Evolutionary conservation across 2,329 filamentous ascomycete species (phyloP).

Genomic region (Colletotrichum tabaci): DNA sequence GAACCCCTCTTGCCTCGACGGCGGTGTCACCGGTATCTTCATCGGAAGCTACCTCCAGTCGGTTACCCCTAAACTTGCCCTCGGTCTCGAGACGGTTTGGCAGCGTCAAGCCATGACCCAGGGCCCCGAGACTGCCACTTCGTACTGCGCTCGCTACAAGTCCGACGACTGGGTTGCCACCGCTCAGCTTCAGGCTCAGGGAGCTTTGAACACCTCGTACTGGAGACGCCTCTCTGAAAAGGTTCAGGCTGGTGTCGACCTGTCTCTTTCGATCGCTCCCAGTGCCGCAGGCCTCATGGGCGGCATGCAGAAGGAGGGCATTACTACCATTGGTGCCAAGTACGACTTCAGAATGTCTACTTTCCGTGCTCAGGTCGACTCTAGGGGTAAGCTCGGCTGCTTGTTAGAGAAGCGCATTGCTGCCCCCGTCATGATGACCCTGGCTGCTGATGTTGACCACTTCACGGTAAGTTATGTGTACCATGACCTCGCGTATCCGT

Average conservation of each 20-base stretch:
- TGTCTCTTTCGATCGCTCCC: constrained; percentile 87
- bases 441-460: constrained; percentile 97
- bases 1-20: constrained; percentile 95
- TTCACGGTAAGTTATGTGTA: constrained; percentile 78
- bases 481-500: neutral
- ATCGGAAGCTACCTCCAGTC: constrained; percentile 97
- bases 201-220: constrained; percentile 91
- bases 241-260: constrained; percentile 95
- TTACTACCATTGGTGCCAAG: constrained; percentile 93
- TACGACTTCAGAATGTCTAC: constrained; percentile 98
- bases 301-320: constrained; percentile 85
- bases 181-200: constrained; percentile 86
- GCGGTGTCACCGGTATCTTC: constrained; percentile 93
- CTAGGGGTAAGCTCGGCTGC: constrained; percentile 92
- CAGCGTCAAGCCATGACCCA: constrained; percentile 87
- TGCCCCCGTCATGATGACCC: constrained; percentile 91
- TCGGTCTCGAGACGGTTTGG: constrained; percentile 95
- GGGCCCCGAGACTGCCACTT: constrained; percentile 91
- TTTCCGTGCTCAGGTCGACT: constrained; percentile 96
- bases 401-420: constrained; percentile 96
- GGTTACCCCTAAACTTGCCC: constrained; percentile 86
- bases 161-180: constrained; percentile 92
- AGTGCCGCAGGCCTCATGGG: constrained; percentile 81
- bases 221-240: constrained; percentile 95
- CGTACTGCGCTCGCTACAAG: constrained; percentile 94